A percentile compares a stretch with the other conserved stretches of the same genome.
Conservation (phyloP, 1,284 basidiomycete species). For the Malassezia obtusa region DNA sequence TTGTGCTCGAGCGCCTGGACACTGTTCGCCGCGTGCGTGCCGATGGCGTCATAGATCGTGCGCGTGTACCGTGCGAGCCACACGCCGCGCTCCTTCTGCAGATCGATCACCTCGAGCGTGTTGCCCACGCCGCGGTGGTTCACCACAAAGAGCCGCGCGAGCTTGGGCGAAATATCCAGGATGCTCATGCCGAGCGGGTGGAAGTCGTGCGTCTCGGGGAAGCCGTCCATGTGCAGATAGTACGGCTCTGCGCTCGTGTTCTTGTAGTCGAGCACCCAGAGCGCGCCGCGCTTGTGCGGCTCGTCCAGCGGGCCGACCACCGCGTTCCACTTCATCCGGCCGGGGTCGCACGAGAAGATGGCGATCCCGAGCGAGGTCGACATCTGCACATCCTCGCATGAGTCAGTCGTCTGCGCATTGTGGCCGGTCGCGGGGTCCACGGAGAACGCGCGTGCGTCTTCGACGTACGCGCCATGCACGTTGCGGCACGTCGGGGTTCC, state of each 20-base stretch:
- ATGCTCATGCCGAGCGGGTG: slow-evolving; percentile 18
- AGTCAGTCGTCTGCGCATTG: background rate
- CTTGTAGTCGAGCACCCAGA: slow-evolving; percentile 13
- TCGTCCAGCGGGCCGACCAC: slow-evolving; percentile 9
- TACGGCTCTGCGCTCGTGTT: background rate
- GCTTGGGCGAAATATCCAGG: background rate
- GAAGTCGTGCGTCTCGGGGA: slow-evolving; percentile 9
- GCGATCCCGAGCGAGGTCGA: background rate
- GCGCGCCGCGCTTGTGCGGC: slow-evolving; percentile 10
- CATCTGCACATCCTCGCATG: slow-evolving; percentile 16
- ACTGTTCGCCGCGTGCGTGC: slow-evolving; percentile 53
- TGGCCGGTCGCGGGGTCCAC: background rate
- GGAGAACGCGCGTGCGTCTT: slow-evolving; percentile 1
- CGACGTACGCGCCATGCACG: background rate
- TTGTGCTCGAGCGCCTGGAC: slow-evolving; percentile 57
- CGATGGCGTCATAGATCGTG: slow-evolving; percentile 10
- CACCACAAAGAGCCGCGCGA: slow-evolving; percentile 15
- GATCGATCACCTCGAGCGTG: slow-evolving; percentile 17
- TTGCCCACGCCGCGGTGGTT: slow-evolving; percentile 7
- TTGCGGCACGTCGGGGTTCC: background rate
- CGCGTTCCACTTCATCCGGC: slow-evolving; percentile 16
- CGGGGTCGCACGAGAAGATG: slow-evolving; percentile 17
- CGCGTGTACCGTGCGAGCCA: slow-evolving; percentile 17
- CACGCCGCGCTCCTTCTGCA: background rate
- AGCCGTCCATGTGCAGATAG: slow-evolving; percentile 1